A percentile compares a stretch with the other conserved stretches of the same genome.
These are phyloP conservation scores for Brasenia schreberi DNA, from an alignment of 164 flowering plant genomes.

Conservation along the genomic window DNA sequence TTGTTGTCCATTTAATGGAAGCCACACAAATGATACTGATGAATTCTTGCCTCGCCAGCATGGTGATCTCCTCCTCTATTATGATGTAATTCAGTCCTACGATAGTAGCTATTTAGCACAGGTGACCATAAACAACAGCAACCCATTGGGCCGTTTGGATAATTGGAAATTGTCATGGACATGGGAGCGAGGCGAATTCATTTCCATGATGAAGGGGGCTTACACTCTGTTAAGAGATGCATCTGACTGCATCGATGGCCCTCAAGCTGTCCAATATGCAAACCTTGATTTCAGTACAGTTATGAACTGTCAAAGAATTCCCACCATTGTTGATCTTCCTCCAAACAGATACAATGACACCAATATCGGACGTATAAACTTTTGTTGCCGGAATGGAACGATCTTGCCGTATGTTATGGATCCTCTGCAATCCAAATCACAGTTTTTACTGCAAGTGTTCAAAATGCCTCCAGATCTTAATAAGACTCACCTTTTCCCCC, in stretches of 20 bases:
- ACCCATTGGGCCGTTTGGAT: conserved; percentile 59
- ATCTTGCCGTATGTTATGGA: conserved; percentile 58
- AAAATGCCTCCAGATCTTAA: conserved; percentile 64
- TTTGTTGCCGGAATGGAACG: conserved; percentile 56
- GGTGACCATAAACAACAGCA: conserved; percentile 49
- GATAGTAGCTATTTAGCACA: conserved; percentile 39
- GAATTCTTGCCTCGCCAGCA: conserved; percentile 28
- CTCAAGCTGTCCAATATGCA: conserved; percentile 28
- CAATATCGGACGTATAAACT: conserved; percentile 31
- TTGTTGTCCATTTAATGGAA: conserved; percentile 38
- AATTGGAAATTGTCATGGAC: conserved; percentile 63
- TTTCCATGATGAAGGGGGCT: conserved; percentile 52
- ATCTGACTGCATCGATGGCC: conserved; percentile 47
- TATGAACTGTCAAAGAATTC: conserved; percentile 44
- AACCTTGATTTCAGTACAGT: conserved; percentile 40
- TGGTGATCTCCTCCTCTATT: conserved; percentile 54
- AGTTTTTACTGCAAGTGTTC: conserved; percentile 47
- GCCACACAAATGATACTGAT: conserved; percentile 15
- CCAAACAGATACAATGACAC: conserved; percentile 37
- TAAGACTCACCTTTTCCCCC: conserved; percentile 38
- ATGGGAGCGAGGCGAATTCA: conserved; percentile 70
- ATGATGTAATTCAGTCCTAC: conserved; percentile 36
- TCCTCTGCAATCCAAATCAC: conserved; percentile 40
- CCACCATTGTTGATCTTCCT: conserved; percentile 57
- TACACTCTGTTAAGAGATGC: conserved; percentile 38